Evolutionary conservation across 371 early-diverging fungal genomes (phyloP), one percentile per base, ranked within the genome.

Genomic region (Zychaea mexicana): DNA sequence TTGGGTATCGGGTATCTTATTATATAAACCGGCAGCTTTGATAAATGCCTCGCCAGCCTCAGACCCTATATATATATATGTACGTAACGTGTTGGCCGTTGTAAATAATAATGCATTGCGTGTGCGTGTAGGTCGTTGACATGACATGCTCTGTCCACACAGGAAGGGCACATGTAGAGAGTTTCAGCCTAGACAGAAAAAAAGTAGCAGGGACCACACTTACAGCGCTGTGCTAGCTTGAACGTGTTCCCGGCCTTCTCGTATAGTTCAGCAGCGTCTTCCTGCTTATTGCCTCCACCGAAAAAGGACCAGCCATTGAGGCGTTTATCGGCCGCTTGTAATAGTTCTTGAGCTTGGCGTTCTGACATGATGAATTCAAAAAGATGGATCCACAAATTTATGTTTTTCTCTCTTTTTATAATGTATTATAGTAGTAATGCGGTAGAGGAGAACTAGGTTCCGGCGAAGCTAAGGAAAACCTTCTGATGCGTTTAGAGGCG

Each of bases 261-360:
- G 72, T 89, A 98, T 57, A 96, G 85, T 52, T 97, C 98, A 42
- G 92, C 91, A 8, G 98, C 97, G 69, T 97, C 97, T 52, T 96
- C 96, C 53, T 88, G 86, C 69, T 96, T 96, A 66, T 90, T 90
- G 21, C 68, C 69, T 46, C 92, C 87, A 39, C 91, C 87, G 75
- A 96, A 95, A 94, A 92, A 94, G 15, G 92, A 84, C 69, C 85
- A 89, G 32, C 85, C 81, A 30, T 83, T 82, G 32, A 89, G 84
- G 64, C 83, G 88, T 66, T 91, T 92, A 70, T 92, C 87, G 21
- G 94, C 94, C 69, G 88, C 84, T 57, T 84, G 79, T 26, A 93
- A 70, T 49, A 92, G 74, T 58, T 88, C 88, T 60, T 82, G 84
- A 46, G 92, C 93, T 67, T 90, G 85, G 42, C 80, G 79, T 78